Conservation (phyloP, 352 stramenopile species). For the Globisporangium cystogenes region DNA sequence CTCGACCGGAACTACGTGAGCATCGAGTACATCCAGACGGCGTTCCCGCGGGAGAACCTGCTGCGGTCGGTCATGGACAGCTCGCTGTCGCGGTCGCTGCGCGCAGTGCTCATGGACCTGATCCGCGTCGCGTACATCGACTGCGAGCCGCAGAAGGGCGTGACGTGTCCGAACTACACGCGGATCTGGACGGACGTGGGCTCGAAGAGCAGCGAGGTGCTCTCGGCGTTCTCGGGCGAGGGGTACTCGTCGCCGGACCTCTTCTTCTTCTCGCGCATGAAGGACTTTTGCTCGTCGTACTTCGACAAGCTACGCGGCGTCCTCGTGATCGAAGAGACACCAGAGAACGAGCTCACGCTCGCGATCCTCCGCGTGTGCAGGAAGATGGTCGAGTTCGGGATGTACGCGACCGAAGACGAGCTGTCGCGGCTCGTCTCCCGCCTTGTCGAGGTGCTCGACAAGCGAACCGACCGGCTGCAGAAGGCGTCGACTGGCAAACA, state of each 20-base stretch:
- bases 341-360: conserved; percentile 59
- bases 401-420: conserved; percentile 45
- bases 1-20: conserved; percentile 73
- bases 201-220: conserved; percentile 17
- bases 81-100: conserved; percentile 42
- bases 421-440: conserved; percentile 20
- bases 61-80: conserved; percentile 41
- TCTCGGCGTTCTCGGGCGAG: conserved; percentile 21
- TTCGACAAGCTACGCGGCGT: conserved; percentile 32
- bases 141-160: conserved; percentile 54
- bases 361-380: conserved; percentile 41
- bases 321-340: conserved; percentile 46
- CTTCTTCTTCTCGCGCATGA: conserved; percentile 45
- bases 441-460: conserved; percentile 32
- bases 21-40: conserved; percentile 61
- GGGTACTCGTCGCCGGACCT: conserved; percentile 35
- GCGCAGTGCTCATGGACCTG: conserved; percentile 59
- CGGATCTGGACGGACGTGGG: conserved; percentile 60
- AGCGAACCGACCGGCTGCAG: conserved; percentile 36
- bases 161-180: conserved; percentile 62
- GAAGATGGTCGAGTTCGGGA: conserved; percentile 66
- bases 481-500: neutral
- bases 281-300: conserved; percentile 37
- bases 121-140: conserved; percentile 63
- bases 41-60: conserved; percentile 53